A percentile compares a stretch with the other conserved stretches of the same genome.
Conservation (phyloP, 2,329 filamentous ascomycete species). For the Cladosporium velox region DNA sequence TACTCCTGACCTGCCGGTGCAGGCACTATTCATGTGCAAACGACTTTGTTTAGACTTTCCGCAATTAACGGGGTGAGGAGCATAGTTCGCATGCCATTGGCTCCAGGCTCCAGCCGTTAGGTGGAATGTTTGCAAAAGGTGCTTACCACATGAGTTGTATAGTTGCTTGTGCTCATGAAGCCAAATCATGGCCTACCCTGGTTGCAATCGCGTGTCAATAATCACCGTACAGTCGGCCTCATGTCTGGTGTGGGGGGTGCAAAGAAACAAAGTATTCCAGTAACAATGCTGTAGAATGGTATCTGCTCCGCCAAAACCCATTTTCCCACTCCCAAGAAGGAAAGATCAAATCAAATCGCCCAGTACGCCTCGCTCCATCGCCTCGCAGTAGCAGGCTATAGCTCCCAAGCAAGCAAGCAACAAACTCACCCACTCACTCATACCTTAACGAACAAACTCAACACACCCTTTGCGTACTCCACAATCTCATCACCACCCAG, state of each 20-base stretch:
- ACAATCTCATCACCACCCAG: slow-evolving; percentile 93
- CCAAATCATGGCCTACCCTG: too few relatives aligned
- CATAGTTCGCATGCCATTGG: too few relatives aligned
- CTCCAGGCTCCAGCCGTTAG: background rate
- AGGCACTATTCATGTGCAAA: background rate
- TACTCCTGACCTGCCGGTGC: background rate
- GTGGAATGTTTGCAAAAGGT: background rate
- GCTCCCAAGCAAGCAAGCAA: background rate
- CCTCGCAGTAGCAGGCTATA: background rate
- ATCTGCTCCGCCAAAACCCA: slow-evolving; percentile 14
- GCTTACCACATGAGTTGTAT: background rate
- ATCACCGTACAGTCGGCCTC: background rate
- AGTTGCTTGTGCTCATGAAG: background rate
- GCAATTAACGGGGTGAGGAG: too few relatives aligned
- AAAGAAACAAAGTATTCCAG: background rate
- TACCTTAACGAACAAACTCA: slow-evolving; percentile 53
- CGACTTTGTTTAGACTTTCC: background rate
- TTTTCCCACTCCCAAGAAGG: background rate
- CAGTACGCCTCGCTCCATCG: background rate
- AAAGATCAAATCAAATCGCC: background rate
- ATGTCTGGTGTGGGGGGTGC: background rate
- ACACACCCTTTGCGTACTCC: slow-evolving; percentile 77
- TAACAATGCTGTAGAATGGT: slow-evolving; percentile 20
- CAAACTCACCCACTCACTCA: slow-evolving; percentile 28
- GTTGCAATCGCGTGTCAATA: background rate